Base-by-base conservation (phyloP, 2,329 filamentous ascomycete genomes). In the Venturia effusa region DNA sequence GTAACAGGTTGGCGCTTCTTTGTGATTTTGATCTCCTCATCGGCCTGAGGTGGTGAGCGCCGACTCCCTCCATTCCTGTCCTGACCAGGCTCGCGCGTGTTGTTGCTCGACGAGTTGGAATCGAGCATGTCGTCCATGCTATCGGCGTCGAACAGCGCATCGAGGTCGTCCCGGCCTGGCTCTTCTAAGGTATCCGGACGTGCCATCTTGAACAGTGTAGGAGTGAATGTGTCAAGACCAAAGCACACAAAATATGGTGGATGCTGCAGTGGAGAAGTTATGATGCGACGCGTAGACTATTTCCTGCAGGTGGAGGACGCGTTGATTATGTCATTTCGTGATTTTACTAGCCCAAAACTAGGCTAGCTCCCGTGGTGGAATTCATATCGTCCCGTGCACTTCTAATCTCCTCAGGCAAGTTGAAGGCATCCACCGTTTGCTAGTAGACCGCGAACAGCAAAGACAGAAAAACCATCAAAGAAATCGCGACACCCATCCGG, bases 1-100 rank as follows among this genome's bases (percentile, higher is more conserved):
- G 93, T 88, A 64, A 86, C 81, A 1, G 92, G 90, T 66, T 86
- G 83, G 41, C 63, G 57, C 86, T 83, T 69, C 76, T 90, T 96
- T 48, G 83, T 84, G 4, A 97, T 82, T 64, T 90, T 87, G 62
- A 99, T 84, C 70, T 96, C 90, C 71, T 95, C 86, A 68, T 97
- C 92, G 57, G 92, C 92, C 2, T 96, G 77, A 80, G 81, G 10
- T 79, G 80, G 34, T 81, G 80, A 68, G 83, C 64, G 61, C 69
- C 68, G 61, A 73, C 72, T 72, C 70, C 37, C 65, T 64, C 69
- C 57, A 30, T 30, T 69, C n/a, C 54, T 7, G 62, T 61, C 48
- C 66, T 64, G 40, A 66, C 66, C 48, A 71, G 48, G 22, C 66
- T 66, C 39, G 64, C 64, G 39, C 59, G 59, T 60, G 59, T 60